phyloP scores from a whole-genome alignment of 2,329 filamentous ascomycete genomes.

The Ceratocystis colombiana region DNA sequence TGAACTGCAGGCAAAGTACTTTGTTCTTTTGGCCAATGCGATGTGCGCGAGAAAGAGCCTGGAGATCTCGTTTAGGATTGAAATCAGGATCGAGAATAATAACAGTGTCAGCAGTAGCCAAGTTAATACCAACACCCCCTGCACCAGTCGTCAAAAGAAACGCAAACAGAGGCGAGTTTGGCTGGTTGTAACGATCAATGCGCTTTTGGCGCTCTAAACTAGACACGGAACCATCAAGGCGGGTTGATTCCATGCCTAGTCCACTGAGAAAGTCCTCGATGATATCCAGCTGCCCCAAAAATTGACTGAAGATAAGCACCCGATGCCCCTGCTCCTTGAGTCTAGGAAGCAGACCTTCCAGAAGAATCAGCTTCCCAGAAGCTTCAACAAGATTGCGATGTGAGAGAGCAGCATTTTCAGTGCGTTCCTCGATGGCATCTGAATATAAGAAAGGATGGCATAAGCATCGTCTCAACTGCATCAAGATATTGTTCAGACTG shows the following conservation, averaged over 20 bases:
- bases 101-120: conserved; percentile 93
- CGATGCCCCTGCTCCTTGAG: conserved; percentile 76
- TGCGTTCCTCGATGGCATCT: conserved; percentile 74
- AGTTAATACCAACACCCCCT: conserved; percentile 92
- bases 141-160: conserved; percentile 90
- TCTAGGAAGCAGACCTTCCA: conserved; percentile 79
- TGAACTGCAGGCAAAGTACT: conserved; percentile 87
- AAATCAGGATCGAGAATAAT: conserved; percentile 97
- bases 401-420: conserved; percentile 48
- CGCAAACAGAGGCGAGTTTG: conserved; percentile 71
- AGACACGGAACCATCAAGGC: conserved; percentile 74
- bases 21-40: conserved; percentile 94
- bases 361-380: conserved; percentile 73
- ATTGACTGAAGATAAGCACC: conserved; percentile 93
- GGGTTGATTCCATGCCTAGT: conserved; percentile 60
- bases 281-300: conserved; percentile 77
- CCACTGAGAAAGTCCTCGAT: conserved; percentile 83
- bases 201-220: conserved; percentile 84
- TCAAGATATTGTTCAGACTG: conserved; percentile 84
- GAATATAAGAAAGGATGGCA: conserved; percentile 97
- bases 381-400: conserved; percentile 83
- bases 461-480: conserved; percentile 88
- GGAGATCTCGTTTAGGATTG: conserved; percentile 95
- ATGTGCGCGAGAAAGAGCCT: conserved; percentile 87
- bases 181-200: conserved; percentile 87